A percentile compares a stretch with the other conserved stretches of the same genome.
phyloP scores from a whole-genome alignment of 2,329 filamentous ascomycete species.

The Elsinoe australis region DNA sequence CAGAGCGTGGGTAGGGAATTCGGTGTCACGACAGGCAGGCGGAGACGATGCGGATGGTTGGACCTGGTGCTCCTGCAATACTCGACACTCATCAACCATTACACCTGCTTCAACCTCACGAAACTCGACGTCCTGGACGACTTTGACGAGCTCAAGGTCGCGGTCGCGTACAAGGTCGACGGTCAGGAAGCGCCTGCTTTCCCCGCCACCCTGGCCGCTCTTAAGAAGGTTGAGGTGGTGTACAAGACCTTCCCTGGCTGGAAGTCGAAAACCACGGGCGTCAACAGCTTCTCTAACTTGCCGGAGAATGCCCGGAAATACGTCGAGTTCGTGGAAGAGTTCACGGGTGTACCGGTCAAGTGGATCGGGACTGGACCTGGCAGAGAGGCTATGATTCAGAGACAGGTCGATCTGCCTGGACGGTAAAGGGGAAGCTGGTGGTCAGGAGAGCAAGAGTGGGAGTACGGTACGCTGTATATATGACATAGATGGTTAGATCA shows the following conservation, averaged over 20 bases:
- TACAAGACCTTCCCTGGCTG: conserved; percentile 65
- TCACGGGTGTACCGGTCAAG: conserved; percentile 54
- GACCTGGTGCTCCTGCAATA: conserved; percentile 64
- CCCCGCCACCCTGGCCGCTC: conserved; percentile 54
- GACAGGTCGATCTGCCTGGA: conserved; percentile 28
- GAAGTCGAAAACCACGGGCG: conserved; percentile 55
- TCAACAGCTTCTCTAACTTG: conserved; percentile 54
- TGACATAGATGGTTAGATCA: conserved; percentile 1
- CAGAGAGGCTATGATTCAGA: conserved; percentile 56
- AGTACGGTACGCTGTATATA: conserved; percentile 6
- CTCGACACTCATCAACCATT: conserved; percentile 58
- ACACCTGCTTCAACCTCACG: conserved; percentile 56
- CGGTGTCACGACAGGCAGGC: conserved; percentile 52
- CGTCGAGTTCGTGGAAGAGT: conserved; percentile 59
- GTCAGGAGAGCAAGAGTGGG: neutral
- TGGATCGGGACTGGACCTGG: conserved; percentile 61
- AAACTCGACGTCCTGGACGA: conserved; percentile 66
- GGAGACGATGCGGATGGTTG: conserved; percentile 56
- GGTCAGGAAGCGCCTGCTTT: conserved; percentile 53
- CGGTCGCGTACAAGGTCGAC: conserved; percentile 58
- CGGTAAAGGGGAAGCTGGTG: neutral
- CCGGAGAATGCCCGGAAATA: conserved; percentile 59
- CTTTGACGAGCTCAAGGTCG: conserved; percentile 67
- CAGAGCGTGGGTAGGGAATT: conserved; percentile 50
- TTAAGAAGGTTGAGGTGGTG: conserved; percentile 54